Conservation (phyloP, 83 land plant species). For the Diphasiastrum complanatum region DNA sequence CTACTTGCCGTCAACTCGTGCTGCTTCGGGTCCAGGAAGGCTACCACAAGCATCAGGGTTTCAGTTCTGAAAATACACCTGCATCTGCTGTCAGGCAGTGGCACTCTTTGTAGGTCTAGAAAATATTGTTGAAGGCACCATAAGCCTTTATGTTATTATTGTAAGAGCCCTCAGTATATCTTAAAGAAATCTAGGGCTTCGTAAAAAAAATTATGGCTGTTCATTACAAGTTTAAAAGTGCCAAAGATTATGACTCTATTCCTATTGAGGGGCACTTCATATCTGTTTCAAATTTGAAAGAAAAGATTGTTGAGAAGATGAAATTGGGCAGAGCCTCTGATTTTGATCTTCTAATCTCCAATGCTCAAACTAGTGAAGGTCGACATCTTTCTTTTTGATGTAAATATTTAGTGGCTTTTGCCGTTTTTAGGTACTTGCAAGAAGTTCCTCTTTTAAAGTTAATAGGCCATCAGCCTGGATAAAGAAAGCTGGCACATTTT, state of each 20-base stretch:
- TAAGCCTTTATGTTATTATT: neutral
- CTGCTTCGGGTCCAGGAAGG: too few relatives aligned
- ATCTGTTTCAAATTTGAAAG: too few relatives aligned
- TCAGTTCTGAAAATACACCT: too few relatives aligned
- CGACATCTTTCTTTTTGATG: neutral
- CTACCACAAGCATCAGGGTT: too few relatives aligned
- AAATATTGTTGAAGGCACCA: too few relatives aligned
- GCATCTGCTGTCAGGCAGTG: too few relatives aligned
- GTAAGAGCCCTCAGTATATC: neutral
- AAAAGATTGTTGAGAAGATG: too few relatives aligned
- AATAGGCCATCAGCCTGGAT: neutral
- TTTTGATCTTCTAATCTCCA: slow-evolving; percentile 1
- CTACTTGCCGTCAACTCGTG: too few relatives aligned
- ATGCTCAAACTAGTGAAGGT: neutral
- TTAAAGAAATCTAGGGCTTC: neutral
- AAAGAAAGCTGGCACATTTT: neutral
- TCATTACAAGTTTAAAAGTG: too few relatives aligned
- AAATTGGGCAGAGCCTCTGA: neutral
- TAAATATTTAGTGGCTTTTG: neutral
- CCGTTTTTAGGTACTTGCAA: neutral
- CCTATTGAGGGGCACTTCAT: too few relatives aligned
- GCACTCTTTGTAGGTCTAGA: too few relatives aligned
- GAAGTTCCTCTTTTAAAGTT: neutral
- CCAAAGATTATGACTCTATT: too few relatives aligned
- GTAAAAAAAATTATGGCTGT: neutral